Evolutionary conservation across 1,139 yeast genomes (phyloP).

Genomic region (Blastobotrys illinoisensis): DNA sequence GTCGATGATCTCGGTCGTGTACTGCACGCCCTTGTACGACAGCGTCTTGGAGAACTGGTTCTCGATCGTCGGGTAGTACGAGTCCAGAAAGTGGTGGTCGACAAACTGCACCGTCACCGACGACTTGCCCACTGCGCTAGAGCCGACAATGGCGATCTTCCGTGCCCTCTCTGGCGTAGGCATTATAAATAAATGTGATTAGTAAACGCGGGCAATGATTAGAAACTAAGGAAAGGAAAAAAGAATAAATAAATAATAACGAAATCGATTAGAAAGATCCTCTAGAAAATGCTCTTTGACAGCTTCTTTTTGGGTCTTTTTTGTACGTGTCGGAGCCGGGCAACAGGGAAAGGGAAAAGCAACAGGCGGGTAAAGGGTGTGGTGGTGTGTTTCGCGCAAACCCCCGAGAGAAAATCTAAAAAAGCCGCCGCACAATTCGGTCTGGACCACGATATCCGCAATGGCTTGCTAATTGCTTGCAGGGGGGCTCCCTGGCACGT

Average conservation of each 20-base stretch:
- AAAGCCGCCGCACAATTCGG: not conserved
- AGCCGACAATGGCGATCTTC: constrained; percentile 83
- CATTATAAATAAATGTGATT: constrained; percentile 10
- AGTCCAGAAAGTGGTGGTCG: constrained; percentile 83
- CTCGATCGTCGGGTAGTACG: constrained; percentile 89
- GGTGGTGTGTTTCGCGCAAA: not conserved
- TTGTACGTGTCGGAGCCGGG: not conserved
- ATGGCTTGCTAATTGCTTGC: no score
- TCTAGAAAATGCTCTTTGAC: not conserved
- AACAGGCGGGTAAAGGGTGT: not conserved
- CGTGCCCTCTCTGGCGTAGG: constrained; percentile 45
- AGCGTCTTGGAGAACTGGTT: constrained; percentile 77
- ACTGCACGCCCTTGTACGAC: constrained; percentile 66
- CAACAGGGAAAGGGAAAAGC: not conserved
- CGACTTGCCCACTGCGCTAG: constrained; percentile 86
- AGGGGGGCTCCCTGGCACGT: no score
- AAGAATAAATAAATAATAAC: not conserved
- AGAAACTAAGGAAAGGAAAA: not conserved
- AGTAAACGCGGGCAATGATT: not conserved
- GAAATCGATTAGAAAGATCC: not conserved
- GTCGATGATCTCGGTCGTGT: constrained; percentile 80
- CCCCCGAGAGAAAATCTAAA: not conserved
- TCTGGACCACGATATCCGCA: not conserved
- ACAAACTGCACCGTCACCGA: constrained; percentile 82
- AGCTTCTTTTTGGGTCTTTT: not conserved